Base-by-base conservation (phyloP, 352 stramenopile genomes). In the Phytophthora citrophthora region DNA sequence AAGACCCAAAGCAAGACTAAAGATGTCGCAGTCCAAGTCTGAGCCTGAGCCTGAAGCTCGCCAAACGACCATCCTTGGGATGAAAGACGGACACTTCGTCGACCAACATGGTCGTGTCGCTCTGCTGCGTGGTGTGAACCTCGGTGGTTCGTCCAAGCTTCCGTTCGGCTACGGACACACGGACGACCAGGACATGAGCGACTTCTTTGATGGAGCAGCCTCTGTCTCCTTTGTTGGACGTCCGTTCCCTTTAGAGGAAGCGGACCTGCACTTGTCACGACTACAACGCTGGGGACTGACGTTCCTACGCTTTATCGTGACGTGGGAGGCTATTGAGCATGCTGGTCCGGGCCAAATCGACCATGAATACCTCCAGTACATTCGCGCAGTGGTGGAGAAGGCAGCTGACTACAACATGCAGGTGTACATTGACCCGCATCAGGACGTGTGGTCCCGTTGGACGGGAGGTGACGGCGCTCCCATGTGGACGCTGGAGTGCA, bases 281-380 rank as follows among this genome's bases (percentile, higher is more conserved):
- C 70, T 97, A 13, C 72, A 68, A 43, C 76, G 81, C 26, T 96
- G 89, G 81, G 90, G 91, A 0, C 77, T 94, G 49, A 96, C 72
- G 29, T 90, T 93, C 49, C 50, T 97, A 39, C 74, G 89, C 13
- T 77, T 96, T 46, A 82, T 96, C 31, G 76, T 96, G n/a, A 96
- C 86, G 10, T 97, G 90, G 91, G 91, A 97, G 52, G 90, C 90
- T 26, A 86, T 97, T 39, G 88, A 97, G 54, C 90, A 97, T 62
- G 80, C 55, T 5, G 89, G 89, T 0, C 89, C 90, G 5, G 89
- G 89, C 0, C 62, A 85, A 6, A 95, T 95, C 68, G 91, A 97
- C 68, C 61, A 48, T 23, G 85, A 85, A 24, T 97, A 97, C 63
- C 60, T 97, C 4, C 13, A 58, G 18, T 97, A 97, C 68, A 70